phyloP scores from a whole-genome alignment of 108 stramenopile genomes.

The Pseudonitzschia multiseries region DNA sequence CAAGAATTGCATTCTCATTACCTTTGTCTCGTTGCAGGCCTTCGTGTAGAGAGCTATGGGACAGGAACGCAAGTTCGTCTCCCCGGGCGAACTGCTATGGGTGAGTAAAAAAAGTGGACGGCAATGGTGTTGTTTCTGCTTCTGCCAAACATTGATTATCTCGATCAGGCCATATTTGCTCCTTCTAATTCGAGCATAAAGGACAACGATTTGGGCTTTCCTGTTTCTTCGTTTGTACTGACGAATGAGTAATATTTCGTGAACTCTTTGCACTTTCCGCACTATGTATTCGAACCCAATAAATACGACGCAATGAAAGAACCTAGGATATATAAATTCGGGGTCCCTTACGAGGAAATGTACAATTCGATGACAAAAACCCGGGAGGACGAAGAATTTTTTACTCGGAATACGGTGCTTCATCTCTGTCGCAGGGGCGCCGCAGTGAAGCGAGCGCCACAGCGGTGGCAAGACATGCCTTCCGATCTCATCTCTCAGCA shows the following conservation, averaged over 20 bases:
- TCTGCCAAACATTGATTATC: too few relatives aligned
- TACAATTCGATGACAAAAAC: conserved; percentile 72
- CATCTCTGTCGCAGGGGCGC: conserved; percentile 87
- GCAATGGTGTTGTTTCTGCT: too few relatives aligned
- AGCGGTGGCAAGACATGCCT: conserved; percentile 88
- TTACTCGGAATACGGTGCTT: conserved; percentile 80
- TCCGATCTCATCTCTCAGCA: conserved; percentile 59
- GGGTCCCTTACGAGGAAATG: conserved; percentile 89
- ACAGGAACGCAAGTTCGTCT: conserved; percentile 87
- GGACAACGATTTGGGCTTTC: too few relatives aligned
- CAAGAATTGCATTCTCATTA: neutral
- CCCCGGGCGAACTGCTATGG: conserved; percentile 44
- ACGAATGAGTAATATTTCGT: too few relatives aligned
- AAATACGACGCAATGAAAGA: conserved; percentile 12
- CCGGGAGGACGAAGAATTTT: conserved; percentile 84
- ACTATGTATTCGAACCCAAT: neutral
- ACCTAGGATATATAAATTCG: conserved; percentile 88
- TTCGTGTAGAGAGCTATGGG: conserved; percentile 84
- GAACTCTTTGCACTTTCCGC: too few relatives aligned
- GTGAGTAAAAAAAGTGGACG: neutral
- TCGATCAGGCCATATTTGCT: neutral
- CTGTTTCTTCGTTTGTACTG: too few relatives aligned
- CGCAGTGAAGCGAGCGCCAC: conserved; percentile 81
- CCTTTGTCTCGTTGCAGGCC: conserved; percentile 40
- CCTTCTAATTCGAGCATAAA: neutral